phyloP scores from a whole-genome alignment of 257 asterid species.

The Fraxinus cuspidata region DNA sequence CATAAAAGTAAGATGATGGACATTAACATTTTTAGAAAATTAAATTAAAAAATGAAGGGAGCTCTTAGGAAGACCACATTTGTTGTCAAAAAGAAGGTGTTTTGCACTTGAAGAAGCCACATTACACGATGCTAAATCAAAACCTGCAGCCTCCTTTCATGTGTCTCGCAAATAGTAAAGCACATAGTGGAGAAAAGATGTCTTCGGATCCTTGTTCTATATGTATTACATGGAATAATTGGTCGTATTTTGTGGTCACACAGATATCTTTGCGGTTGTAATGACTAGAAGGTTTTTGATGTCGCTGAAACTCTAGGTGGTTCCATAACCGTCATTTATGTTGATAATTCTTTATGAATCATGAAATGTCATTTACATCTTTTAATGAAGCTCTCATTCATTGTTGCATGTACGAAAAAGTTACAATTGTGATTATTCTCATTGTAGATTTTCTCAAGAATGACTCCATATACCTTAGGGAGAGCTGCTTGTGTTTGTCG shows the following conservation, averaged over 20 bases:
- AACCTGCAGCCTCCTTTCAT: not conserved
- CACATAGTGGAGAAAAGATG: not conserved
- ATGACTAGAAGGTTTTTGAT: not conserved
- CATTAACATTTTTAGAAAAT: too few relatives aligned
- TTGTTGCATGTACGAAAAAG: constrained; percentile 1
- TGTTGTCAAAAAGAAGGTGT: not conserved
- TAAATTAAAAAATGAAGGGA: not conserved
- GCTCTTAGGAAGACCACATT: not conserved
- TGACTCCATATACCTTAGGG: constrained; percentile 80
- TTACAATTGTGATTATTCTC: constrained; percentile 19
- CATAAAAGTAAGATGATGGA: not conserved
- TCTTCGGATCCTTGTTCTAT: not conserved
- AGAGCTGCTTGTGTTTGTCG: constrained; percentile 95
- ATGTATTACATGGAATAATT: not conserved
- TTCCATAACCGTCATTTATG: not conserved
- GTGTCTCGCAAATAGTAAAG: not conserved
- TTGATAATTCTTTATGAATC: not conserved
- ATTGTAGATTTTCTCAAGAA: constrained; percentile 69
- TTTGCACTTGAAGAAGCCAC: not conserved
- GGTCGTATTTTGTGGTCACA: not conserved
- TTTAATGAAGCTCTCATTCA: not conserved
- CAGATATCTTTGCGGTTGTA: not conserved
- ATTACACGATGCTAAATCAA: not conserved
- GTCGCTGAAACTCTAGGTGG: not conserved
- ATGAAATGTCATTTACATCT: not conserved